Conservation (phyloP, 164 flowering plant genomes). For the Buxus sempervirens region DNA sequence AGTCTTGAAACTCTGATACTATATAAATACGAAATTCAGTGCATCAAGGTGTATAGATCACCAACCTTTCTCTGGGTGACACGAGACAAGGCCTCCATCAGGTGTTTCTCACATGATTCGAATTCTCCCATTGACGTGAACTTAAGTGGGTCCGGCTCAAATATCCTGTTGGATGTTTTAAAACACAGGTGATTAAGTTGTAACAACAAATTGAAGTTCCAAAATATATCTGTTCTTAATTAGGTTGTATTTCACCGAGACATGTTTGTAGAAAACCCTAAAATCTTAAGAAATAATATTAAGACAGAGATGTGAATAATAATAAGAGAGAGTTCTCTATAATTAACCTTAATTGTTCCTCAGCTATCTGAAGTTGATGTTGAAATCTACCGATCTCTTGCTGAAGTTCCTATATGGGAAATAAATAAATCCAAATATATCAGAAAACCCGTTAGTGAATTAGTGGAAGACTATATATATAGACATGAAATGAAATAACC, state of each 20-base stretch:
- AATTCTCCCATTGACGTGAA: slow-evolving; percentile 40
- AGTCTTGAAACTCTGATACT: too few relatives aligned
- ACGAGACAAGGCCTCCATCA: slow-evolving; percentile 37
- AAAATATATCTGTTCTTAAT: neutral
- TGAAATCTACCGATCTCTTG: slow-evolving; percentile 39
- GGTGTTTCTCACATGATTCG: slow-evolving; percentile 42
- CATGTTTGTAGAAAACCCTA: neutral
- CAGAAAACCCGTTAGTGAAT: too few relatives aligned
- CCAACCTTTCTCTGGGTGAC: slow-evolving; percentile 15
- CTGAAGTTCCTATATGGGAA: slow-evolving; percentile 36
- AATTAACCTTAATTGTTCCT: slow-evolving; percentile 39
- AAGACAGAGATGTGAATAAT: too few relatives aligned
- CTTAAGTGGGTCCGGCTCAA: slow-evolving; percentile 46
- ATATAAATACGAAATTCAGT: neutral
- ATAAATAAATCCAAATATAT: neutral
- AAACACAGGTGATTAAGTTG: neutral
- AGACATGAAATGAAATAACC: too few relatives aligned
- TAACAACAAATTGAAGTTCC: neutral
- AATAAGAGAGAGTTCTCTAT: too few relatives aligned
- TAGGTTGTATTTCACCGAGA: too few relatives aligned
- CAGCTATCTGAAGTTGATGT: slow-evolving; percentile 35
- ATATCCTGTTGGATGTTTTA: slow-evolving; percentile 23
- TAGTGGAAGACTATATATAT: too few relatives aligned
- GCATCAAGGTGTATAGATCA: neutral
- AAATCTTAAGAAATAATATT: too few relatives aligned